Conservation (phyloP, 345 rosid genomes). For the Eucalyptus viminalis region DNA sequence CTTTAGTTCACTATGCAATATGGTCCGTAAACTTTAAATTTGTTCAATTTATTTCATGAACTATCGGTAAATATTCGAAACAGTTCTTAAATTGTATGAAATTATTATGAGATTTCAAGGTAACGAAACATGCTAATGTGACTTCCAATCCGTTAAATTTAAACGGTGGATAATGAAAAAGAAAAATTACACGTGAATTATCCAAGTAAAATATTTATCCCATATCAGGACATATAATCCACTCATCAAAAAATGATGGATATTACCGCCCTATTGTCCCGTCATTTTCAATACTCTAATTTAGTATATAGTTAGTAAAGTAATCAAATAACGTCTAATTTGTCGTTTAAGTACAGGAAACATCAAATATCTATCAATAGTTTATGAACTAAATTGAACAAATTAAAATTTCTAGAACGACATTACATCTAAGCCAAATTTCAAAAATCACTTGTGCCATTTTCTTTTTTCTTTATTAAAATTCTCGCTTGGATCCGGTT, state of each 20-base stretch:
- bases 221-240: background rate
- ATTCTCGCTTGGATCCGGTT: accelerated
- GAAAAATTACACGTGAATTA: accelerated
- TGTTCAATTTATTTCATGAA: background rate
- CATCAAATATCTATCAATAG: accelerated
- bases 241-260: background rate
- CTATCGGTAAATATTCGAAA: accelerated
- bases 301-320: accelerated
- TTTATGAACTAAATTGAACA: accelerated
- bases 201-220: background rate
- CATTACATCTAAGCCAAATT: background rate
- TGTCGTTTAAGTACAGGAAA: accelerated
- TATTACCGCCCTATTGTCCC: background rate
- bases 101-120: accelerated
- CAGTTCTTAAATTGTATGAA: accelerated
- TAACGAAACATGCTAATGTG: accelerated
- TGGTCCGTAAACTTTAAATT: accelerated
- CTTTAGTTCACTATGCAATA: accelerated
- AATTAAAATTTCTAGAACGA: accelerated
- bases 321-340: background rate
- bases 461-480: background rate
- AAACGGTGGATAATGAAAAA: accelerated
- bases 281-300: background rate
- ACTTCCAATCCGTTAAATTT: background rate
- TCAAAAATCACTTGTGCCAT: accelerated